phyloP scores from a whole-genome alignment of 2,329 filamentous ascomycete species.

The Pseudogymnoascus sp. region DNA sequence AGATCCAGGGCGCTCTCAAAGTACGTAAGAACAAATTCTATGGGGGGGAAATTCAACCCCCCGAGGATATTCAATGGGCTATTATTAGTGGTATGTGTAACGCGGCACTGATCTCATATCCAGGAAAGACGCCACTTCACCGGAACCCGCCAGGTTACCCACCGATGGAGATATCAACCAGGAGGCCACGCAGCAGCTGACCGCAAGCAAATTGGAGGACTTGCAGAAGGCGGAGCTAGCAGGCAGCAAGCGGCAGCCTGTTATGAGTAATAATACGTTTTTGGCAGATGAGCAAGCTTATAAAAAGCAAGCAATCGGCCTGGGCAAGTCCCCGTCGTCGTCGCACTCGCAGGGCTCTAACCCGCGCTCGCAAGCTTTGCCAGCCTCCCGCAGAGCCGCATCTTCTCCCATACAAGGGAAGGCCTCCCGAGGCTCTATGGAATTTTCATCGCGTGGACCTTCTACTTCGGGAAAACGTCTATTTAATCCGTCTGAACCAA shows the following conservation, averaged over 20 bases:
- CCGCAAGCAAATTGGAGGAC: background rate
- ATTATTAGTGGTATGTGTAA: background rate
- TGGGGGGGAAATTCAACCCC: background rate
- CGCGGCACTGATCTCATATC: background rate
- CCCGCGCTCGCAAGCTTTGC: background rate
- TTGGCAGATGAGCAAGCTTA: background rate
- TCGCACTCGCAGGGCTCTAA: background rate
- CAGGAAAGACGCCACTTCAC: background rate
- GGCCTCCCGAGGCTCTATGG: background rate
- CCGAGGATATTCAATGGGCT: background rate
- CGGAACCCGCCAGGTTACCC: background rate
- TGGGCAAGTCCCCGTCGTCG: background rate
- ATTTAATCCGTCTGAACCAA: background rate
- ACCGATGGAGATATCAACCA: background rate
- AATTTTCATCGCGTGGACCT: background rate
- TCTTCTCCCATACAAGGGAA: background rate
- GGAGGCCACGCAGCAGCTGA: background rate
- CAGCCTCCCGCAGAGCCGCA: background rate
- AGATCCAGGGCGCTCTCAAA: background rate
- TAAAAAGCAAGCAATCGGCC: constrained; percentile 3
- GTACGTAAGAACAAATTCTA: background rate
- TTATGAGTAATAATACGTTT: constrained; percentile 6
- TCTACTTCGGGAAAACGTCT: background rate
- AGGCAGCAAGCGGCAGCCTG: background rate
- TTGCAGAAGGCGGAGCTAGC: background rate